Percentiles rank a stretch among this genome's conserved stretches.
These are phyloP conservation scores for Hyaloperonospora brassicae DNA, from an alignment of 352 stramenopile species.

Conservation along the genomic window DNA sequence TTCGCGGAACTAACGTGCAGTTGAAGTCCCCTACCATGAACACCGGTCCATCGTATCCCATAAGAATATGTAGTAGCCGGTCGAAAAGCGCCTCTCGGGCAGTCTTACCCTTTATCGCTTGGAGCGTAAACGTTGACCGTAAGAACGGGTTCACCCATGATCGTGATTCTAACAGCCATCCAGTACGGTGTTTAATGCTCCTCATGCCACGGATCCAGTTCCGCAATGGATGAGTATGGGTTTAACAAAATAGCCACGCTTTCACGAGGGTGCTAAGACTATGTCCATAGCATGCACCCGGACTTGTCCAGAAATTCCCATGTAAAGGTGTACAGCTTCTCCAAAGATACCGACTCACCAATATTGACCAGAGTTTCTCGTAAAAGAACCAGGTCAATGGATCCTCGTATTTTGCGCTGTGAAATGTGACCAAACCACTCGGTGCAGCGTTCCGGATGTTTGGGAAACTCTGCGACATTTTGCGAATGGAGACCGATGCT, in stretches of 20 bases:
- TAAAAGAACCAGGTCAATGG: neutral
- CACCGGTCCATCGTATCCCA: neutral
- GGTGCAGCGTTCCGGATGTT: neutral
- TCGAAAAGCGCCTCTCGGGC: neutral
- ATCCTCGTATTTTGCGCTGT: neutral
- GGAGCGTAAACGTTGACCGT: neutral
- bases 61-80: neutral
- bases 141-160: neutral
- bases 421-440: neutral
- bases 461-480: no score
- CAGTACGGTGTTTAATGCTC: neutral
- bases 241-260: neutral
- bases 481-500: neutral
- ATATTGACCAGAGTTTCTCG: neutral
- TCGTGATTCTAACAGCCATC: neutral
- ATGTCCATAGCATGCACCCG: neutral
- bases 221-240: neutral
- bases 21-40: neutral
- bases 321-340: neutral
- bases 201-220: neutral
- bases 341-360: neutral
- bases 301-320: neutral
- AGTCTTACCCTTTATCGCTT: neutral
- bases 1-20: no score
- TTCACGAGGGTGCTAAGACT: neutral